phyloP scores from a whole-genome alignment of 176 grass and related monocot genomes.

The Tillandsia fasciculata region DNA sequence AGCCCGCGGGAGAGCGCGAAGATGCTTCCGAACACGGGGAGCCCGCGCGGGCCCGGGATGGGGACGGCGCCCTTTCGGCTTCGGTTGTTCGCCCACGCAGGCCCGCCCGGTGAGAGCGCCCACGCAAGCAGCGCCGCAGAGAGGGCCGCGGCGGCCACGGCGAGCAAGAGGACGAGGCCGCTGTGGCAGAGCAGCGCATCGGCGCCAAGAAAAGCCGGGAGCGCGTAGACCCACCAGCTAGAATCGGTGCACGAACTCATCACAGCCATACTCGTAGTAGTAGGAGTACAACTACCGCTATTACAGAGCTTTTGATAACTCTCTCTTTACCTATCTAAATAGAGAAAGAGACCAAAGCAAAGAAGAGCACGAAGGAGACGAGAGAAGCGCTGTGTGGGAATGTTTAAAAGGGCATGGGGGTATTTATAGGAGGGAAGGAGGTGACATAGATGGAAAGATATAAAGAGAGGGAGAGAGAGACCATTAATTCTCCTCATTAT shows the following conservation, averaged over 20 bases:
- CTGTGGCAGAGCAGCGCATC: constrained; percentile 29
- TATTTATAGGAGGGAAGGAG: no score
- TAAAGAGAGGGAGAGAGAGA: no score
- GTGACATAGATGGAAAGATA: no score
- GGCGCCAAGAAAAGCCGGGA: constrained; percentile 39
- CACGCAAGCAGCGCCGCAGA: constrained; percentile 28
- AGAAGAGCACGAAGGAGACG: no score
- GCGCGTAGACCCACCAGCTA: constrained; percentile 45
- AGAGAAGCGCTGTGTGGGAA: no score
- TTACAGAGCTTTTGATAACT: no score
- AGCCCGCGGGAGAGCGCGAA: constrained; percentile 36
- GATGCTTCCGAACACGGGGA: constrained; percentile 54
- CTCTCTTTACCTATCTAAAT: no score
- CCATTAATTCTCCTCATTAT: no score
- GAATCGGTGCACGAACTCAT: constrained; percentile 30
- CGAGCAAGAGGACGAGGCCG: constrained; percentile 19
- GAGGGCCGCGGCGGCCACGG: constrained; percentile 24
- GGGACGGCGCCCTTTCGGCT: constrained; percentile 13
- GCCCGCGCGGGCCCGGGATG: constrained; percentile 33
- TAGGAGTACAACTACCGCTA: not conserved
- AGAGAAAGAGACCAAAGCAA: no score
- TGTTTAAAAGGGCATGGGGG: no score
- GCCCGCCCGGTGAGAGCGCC: constrained; percentile 39
- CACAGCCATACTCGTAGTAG: not conserved
- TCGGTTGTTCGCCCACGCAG: constrained; percentile 42